Evolutionary conservation across 768 basidiomycete genomes (phyloP).

Genomic region (Dioszegia aurantiaca): DNA sequence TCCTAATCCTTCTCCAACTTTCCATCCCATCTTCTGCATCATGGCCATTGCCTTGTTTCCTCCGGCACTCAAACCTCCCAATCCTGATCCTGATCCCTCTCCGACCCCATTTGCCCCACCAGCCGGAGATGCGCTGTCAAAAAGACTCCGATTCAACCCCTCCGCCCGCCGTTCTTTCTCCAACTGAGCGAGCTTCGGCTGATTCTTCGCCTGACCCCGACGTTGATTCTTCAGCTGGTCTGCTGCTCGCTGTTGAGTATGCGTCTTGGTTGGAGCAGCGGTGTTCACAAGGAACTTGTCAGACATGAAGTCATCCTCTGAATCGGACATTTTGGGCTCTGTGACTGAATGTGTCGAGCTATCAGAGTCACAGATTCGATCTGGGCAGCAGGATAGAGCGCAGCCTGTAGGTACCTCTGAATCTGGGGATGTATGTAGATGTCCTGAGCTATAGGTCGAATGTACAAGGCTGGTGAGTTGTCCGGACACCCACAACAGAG

Average conservation of each 20-base stretch:
- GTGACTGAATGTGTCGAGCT: too few relatives aligned
- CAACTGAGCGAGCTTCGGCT: constrained; percentile 26
- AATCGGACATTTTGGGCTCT: constrained; percentile 38
- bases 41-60: constrained; percentile 47
- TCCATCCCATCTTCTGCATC: constrained; percentile 54
- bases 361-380: too few relatives aligned
- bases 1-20: constrained; percentile 48
- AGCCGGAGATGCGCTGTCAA: constrained; percentile 24
- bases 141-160: constrained; percentile 43
- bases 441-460: too few relatives aligned
- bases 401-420: too few relatives aligned
- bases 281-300: constrained; percentile 49
- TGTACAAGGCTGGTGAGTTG: too few relatives aligned
- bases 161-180: constrained; percentile 41
- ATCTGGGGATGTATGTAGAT: too few relatives aligned
- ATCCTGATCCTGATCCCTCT: not conserved
- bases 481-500: too few relatives aligned
- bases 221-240: constrained; percentile 30
- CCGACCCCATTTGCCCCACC: not conserved
- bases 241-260: constrained; percentile 27
- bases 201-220: constrained; percentile 32
- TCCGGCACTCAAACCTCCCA: constrained; percentile 14
- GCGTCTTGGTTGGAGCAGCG: constrained; percentile 19
- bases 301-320: constrained; percentile 53
- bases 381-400: too few relatives aligned